Evolutionary conservation across 2,329 filamentous ascomycete genomes (phyloP), one percentile per base, ranked within the genome.

Genomic region (Monilinia fructicola): DNA sequence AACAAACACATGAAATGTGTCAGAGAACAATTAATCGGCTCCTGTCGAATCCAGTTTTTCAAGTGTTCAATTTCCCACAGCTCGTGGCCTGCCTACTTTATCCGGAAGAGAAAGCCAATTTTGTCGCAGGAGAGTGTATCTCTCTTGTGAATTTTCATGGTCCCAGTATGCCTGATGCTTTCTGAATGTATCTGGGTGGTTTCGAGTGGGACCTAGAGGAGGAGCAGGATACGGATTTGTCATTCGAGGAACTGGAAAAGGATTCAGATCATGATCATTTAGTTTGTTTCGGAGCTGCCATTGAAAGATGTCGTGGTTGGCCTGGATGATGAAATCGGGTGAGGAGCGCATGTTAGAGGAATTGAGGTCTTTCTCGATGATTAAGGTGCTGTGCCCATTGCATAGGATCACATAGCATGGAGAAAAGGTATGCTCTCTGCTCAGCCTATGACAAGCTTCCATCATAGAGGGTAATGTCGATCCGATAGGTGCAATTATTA

Each of bases 1-100:
- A 89, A 81, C 38, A 88, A 76, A 26, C 81, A 80, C 4, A 81
- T 80, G 74, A 83, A 88, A 75, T 89, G 85, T 2, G 84, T 87
- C 46, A 78, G 78, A 65, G 85, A 82, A 71, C 87, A 88, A 21
- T 80, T 80, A 4, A 83, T 82, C 0, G 85, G 85, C 67, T 81
- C 83, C 18, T 76, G 76, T 28, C 77, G 76, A 11, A 86, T 76
- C 84, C 85, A 85, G 14, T 75, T 70, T 2, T 79, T 75, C 3
- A 86, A 71, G 40, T 73, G 67, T 71, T 75, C 40, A 67, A 76
- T 54, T 73, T 71, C 67, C 67, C 59, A 79, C 72, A 54, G 71
- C 74, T 14, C 74, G 63, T 46, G 72, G 12, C 16, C 23, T 52
- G 26, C n/a, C 70, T 66, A 56, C 38, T 71, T 68, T 38, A 63